Conservation (phyloP, 176 grass and related monocot species). For the Rhynchospora pubera region DNA sequence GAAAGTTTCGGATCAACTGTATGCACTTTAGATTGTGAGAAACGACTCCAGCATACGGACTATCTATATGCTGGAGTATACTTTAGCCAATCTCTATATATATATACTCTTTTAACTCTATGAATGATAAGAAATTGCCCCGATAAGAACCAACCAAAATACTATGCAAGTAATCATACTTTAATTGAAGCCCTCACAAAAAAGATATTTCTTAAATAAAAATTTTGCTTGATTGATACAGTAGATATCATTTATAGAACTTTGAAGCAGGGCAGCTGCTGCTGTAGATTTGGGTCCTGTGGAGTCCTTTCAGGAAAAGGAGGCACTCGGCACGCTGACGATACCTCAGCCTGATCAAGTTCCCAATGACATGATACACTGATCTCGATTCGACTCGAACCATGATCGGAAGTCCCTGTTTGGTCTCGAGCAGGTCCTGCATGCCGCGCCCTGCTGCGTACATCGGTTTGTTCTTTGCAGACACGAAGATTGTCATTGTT, state of each 20-base stretch:
- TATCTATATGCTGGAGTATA: too few species aligned
- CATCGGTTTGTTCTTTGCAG: slow-evolving; percentile 71
- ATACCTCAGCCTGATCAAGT: slow-evolving; percentile 46
- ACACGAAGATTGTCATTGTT: slow-evolving; percentile 36
- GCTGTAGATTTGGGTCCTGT: slow-evolving; percentile 22
- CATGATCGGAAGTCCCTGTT: slow-evolving; percentile 43
- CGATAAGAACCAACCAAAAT: neutral
- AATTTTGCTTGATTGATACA: neutral
- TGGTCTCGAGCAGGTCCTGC: slow-evolving; percentile 68
- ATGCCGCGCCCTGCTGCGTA: slow-evolving; percentile 72
- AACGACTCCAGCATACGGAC: too few species aligned
- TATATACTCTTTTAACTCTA: too few species aligned
- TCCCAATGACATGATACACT: slow-evolving; percentile 44
- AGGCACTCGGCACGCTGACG: slow-evolving; percentile 47
- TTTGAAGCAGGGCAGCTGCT: slow-evolving; percentile 35
- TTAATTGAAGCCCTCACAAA: neutral
- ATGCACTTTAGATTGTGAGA: too few species aligned
- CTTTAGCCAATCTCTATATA: too few species aligned
- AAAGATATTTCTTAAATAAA: neutral
- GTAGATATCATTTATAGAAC: slow-evolving; percentile 11
- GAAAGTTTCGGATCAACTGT: too few species aligned
- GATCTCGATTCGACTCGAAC: slow-evolving; percentile 41
- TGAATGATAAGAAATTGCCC: neutral
- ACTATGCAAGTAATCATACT: neutral
- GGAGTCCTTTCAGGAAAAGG: slow-evolving; percentile 37